Evolutionary conservation across 768 basidiomycete genomes (phyloP).

Genomic region (Mycena indigotica): DNA sequence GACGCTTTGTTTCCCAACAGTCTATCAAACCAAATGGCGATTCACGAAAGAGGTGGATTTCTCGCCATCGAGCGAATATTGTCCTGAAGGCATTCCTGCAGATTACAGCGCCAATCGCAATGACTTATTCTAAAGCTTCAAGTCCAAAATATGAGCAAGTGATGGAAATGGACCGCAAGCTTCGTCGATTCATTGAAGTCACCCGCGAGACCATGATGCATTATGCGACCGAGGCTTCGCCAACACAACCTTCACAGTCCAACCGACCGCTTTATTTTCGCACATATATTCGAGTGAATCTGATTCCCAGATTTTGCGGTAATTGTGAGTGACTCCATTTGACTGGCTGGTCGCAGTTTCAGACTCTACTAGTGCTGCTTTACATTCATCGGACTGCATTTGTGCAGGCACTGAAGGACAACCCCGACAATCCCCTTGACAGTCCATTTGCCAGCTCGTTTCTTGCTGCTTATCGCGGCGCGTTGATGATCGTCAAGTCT

Average conservation of each 20-base stretch:
- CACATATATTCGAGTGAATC: neutral
- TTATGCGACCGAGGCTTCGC: neutral
- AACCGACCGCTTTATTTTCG: neutral
- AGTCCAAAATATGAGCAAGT: neutral
- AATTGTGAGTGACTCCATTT: neutral
- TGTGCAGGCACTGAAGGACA: neutral
- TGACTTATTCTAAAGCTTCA: neutral
- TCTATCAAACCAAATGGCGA: neutral
- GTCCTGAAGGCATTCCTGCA: neutral
- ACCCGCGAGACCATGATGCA: neutral
- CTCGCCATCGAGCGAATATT: neutral
- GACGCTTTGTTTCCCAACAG: neutral
- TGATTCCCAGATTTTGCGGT: conserved; percentile 1
- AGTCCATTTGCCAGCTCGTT: neutral
- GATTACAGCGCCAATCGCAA: neutral
- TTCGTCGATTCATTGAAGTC: neutral
- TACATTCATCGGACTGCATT: neutral
- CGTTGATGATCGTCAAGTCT: neutral
- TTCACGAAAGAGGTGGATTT: neutral
- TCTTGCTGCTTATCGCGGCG: conserved; percentile 2
- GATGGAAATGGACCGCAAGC: neutral
- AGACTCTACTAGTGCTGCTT: neutral
- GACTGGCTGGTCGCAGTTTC: neutral
- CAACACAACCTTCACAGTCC: neutral
- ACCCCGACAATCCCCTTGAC: neutral